Base-by-base conservation (phyloP, 495 filamentous ascomycete species). In the Neurospora hispaniola region DNA sequence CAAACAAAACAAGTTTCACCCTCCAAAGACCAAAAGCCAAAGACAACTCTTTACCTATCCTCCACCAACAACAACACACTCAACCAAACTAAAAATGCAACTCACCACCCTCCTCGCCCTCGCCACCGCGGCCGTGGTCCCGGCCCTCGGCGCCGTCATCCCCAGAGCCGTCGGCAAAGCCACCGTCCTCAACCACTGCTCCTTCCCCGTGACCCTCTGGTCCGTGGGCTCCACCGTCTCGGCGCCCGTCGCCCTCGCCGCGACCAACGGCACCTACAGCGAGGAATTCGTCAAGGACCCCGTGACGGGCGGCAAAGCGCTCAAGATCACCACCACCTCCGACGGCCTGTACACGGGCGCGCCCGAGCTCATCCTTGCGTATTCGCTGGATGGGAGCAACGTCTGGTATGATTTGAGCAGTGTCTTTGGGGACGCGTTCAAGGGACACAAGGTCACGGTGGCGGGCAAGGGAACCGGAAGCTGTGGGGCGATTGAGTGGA, bases 401-500 rank as follows among this genome's bases (percentile, higher is more conserved):
- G 75, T 89, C 68, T 90, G 84, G 85, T 90, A 89, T 73, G 88
- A 89, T 71, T 78, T 90, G 71, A 84, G 80, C 66, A 81, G 84
- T 73, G 86, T 89, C 46, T 89, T 87, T 46, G 88, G 88, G 7
- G 84, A 88, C 70, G 80, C 85, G 10, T 89, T 90, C 74, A 79
- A 78, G n/a, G 88, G 86, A 8, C 73, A 80, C 6, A 76, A 81
- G 31, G 38, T 90, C 18, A 76, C 74, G 6, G 81, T 87, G 16
- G 73, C 77, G 4, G 54, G 54, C 7, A 84, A 85, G 44, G 78
- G 76, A 1, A 78, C 86, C 12, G 59, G 76, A 4, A 75, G 72
- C 8, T 89, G 87, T 77, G 79, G 79, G 14, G 78, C 75, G 1
- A 88, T 89, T 72, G 82, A 81, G 70, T 90, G 87, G 87, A 66